These are phyloP conservation scores for Aurinia saxatilis DNA, from an alignment of 345 rosid genomes.

Conservation along the genomic window DNA sequence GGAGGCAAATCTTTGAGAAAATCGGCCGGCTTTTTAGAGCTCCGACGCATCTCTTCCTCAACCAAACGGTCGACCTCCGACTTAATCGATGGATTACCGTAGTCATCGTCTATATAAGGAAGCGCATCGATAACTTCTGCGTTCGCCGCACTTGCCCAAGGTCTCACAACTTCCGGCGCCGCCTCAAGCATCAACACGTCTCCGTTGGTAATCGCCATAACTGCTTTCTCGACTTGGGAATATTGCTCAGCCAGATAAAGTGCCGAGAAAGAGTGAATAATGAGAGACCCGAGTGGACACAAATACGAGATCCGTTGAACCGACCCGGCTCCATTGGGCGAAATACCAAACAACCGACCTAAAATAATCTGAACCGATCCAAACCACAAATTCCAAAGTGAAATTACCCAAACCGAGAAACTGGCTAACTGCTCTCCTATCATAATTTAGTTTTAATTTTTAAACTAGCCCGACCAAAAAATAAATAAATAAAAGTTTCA, in stretches of 20 bases:
- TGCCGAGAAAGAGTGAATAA: background rate
- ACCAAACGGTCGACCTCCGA: slow-evolving; percentile 83
- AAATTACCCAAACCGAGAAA: too few relatives aligned
- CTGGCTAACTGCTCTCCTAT: too few relatives aligned
- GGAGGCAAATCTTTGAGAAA: slow-evolving; percentile 81
- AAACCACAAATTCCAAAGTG: too few relatives aligned
- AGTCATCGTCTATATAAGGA: slow-evolving; percentile 96
- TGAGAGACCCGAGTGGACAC: background rate
- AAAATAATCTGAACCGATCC: too few relatives aligned
- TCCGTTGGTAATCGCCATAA: slow-evolving; percentile 36
- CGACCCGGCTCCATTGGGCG: slow-evolving; percentile 7
- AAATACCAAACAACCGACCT: too few relatives aligned
- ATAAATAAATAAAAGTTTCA: too few relatives aligned
- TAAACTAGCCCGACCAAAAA: too few relatives aligned
- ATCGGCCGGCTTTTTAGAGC: slow-evolving; percentile 83
- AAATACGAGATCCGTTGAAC: background rate
- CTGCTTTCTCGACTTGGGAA: background rate
- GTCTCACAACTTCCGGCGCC: slow-evolving; percentile 46
- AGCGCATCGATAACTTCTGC: slow-evolving; percentile 84
- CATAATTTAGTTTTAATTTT: too few relatives aligned
- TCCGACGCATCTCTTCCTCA: slow-evolving; percentile 95
- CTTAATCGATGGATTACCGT: slow-evolving; percentile 61
- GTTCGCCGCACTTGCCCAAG: slow-evolving; percentile 54
- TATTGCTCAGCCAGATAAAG: background rate
- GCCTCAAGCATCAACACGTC: slow-evolving; percentile 82